A percentile compares a stretch with the other conserved stretches of the same genome.
Conservation (phyloP, 805 yeast species). For the Suhomyces pyralidae region DNA sequence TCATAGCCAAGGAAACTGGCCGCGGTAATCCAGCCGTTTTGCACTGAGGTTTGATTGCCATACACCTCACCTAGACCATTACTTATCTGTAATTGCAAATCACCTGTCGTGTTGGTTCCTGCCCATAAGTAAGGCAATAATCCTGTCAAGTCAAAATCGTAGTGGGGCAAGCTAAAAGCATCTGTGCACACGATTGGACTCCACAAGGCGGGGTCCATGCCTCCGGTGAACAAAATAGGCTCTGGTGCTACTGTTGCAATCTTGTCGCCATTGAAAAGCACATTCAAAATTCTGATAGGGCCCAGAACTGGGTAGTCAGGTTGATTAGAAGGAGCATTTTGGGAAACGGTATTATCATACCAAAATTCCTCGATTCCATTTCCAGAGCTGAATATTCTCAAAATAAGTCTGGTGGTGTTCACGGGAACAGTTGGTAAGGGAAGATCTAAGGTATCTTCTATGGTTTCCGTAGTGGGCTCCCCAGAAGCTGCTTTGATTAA, state of each 20-base stretch:
- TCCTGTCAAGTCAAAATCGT: slow-evolving; percentile 68
- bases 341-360: slow-evolving; percentile 63
- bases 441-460: slow-evolving; percentile 57
- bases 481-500: slow-evolving; percentile 19
- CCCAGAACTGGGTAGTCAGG: slow-evolving; percentile 58
- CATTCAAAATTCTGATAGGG: slow-evolving; percentile 65
- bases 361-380: slow-evolving; percentile 82
- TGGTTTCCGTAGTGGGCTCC: not conserved
- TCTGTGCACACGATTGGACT: slow-evolving; percentile 69
- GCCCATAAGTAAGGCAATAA: slow-evolving; percentile 67
- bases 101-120: slow-evolving; percentile 17
- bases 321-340: slow-evolving; percentile 38
- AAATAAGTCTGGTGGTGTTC: slow-evolving; percentile 58
- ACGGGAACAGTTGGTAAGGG: slow-evolving; percentile 40
- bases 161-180: slow-evolving; percentile 71
- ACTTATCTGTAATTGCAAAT: slow-evolving; percentile 47
- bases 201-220: slow-evolving; percentile 79
- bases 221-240: slow-evolving; percentile 79
- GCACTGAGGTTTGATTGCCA: slow-evolving; percentile 23
- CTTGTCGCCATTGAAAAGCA: slow-evolving; percentile 56
- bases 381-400: slow-evolving; percentile 67
- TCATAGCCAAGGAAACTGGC: slow-evolving; percentile 59
- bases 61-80: slow-evolving; percentile 46
- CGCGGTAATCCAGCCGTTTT: slow-evolving; percentile 59
- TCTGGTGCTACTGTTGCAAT: slow-evolving; percentile 65